Base-by-base conservation (phyloP, 73 alveolate genomes). In the Paramecium pentaurelia region DNA sequence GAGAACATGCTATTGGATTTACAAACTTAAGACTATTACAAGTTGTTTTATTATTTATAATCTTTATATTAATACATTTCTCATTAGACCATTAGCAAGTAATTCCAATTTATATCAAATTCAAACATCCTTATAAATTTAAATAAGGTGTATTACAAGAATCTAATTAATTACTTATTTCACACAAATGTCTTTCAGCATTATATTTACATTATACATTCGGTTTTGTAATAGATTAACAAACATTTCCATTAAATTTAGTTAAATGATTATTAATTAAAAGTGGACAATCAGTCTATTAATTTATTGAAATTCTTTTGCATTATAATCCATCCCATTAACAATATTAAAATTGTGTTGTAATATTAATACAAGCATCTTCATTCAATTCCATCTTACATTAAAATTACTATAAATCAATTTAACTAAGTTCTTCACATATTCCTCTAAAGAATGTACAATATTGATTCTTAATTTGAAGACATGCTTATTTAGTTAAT, bases 271-370 rank as follows among this genome's bases (percentile, higher is more conserved):
- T n/a, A 12, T 28, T 28, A 28, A 6, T 6, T 11, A 3, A 2
- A 1, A 20, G 12, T 6, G 86, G 49, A 36, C 86, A 71, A 12
- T 8, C n/a, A 0, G 20, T 32, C 4, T 73, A 22, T 73, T 73
- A 40, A 73, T 34, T 73, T 11, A 73, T 1, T n/a, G 6, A 73
- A 18, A 73, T 34, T 37, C 60, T 32, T 34, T 10, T 4, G 8
- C 87, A 73, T 9, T 32, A 0, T 16, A 0, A 12, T 34, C 87
- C 87, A 73, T 73, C 20, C 87, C 87, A 73, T 73, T 73, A 3
- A 40, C 87, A 73, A 73, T 73, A 73, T 73, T 73, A 36, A 73
- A 37, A 73, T 73, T 73, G 3, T 3, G 87, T 73, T n/a, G 9
- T n/a, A 6, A 73, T 37, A 73, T 34, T 73, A 9, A 37, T 7